A percentile compares a stretch with the other conserved stretches of the same genome.
Evolutionary conservation across 805 yeast species (phyloP).

Genomic region (Sugiyamaella qingdaonensis): DNA sequence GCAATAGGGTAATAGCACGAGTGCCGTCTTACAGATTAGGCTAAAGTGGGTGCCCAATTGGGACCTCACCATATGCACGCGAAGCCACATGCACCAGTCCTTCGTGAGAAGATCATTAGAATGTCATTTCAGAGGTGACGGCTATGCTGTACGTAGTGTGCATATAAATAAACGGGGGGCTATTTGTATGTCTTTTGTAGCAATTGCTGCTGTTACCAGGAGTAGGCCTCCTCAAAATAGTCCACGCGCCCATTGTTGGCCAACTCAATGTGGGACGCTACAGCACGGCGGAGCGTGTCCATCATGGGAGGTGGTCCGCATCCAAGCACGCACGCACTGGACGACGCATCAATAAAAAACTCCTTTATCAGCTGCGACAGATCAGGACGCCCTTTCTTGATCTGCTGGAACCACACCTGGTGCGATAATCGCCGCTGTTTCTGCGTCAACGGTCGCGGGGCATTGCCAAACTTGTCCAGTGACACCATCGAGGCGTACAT

Average conservation of each 20-base stretch:
- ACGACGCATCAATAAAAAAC: slow-evolving; percentile 37
- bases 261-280: slow-evolving; percentile 41
- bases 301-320: slow-evolving; percentile 63
- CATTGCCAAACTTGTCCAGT: not conserved
- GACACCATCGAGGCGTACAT: slow-evolving; percentile 3
- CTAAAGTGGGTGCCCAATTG: not conserved
- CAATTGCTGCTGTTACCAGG: slow-evolving; percentile 45
- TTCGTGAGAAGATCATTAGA: too few relatives aligned
- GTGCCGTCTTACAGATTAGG: not conserved
- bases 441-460: not conserved
- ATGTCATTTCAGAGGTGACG: not conserved
- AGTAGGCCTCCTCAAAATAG: slow-evolving; percentile 69
- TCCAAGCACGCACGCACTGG: slow-evolving; percentile 48
- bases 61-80: not conserved
- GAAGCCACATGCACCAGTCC: not conserved
- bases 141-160: too few relatives aligned
- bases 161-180: not conserved
- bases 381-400: slow-evolving; percentile 40
- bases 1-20: not conserved
- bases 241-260: slow-evolving; percentile 50
- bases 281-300: slow-evolving; percentile 50
- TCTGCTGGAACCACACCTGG: slow-evolving; percentile 6
- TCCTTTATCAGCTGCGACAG: slow-evolving; percentile 38
- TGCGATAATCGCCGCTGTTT: not conserved
- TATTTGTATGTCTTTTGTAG: not conserved